Conservation (phyloP, 2,329 filamentous ascomycete species). For the Raffaelea deltoideospora region DNA sequence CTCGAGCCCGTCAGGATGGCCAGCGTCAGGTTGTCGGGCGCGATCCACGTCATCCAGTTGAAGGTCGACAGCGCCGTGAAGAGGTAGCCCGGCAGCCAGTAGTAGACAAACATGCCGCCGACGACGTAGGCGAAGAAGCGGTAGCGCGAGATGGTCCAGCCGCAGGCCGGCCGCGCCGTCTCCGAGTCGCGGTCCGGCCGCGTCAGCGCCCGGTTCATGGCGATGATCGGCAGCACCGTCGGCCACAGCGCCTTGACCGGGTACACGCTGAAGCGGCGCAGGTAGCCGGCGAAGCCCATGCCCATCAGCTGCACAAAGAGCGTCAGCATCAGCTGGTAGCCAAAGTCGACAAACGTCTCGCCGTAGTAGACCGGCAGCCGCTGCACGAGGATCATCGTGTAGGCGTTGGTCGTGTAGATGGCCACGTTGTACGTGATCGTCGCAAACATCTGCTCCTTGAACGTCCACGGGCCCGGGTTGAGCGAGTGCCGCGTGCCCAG, state of each 20-base stretch:
- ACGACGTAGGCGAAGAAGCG: slow-evolving; percentile 25
- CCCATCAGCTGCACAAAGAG: slow-evolving; percentile 26
- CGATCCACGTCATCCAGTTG: slow-evolving; percentile 36
- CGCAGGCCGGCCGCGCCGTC: slow-evolving; percentile 21
- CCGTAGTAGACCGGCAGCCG: slow-evolving; percentile 24
- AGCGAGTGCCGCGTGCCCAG: slow-evolving; percentile 22
- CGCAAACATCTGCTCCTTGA: slow-evolving; percentile 26
- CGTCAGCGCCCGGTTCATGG: slow-evolving; percentile 18
- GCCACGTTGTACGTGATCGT: slow-evolving; percentile 24
- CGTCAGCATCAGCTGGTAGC: slow-evolving; percentile 24
- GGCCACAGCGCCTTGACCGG: slow-evolving; percentile 26
- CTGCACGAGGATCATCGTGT: slow-evolving; percentile 20
- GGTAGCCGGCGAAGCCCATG: slow-evolving; percentile 25
- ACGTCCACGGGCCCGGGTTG: slow-evolving; percentile 26
- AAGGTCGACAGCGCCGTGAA: slow-evolving; percentile 27
- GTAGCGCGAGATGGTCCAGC: slow-evolving; percentile 28
- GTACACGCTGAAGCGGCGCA: slow-evolving; percentile 22
- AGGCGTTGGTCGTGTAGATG: slow-evolving; percentile 19
- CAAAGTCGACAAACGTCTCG: slow-evolving; percentile 22
- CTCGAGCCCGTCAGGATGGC: slow-evolving; percentile 25
- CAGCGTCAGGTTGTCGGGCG: slow-evolving; percentile 26
- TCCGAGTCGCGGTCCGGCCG: slow-evolving; percentile 19
- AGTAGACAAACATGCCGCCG: slow-evolving; percentile 26
- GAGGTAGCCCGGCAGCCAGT: slow-evolving; percentile 31
- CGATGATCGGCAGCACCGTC: slow-evolving; percentile 21